Base-by-base conservation (phyloP, 441 rosid genomes). In the Populus hybrid region DNA sequence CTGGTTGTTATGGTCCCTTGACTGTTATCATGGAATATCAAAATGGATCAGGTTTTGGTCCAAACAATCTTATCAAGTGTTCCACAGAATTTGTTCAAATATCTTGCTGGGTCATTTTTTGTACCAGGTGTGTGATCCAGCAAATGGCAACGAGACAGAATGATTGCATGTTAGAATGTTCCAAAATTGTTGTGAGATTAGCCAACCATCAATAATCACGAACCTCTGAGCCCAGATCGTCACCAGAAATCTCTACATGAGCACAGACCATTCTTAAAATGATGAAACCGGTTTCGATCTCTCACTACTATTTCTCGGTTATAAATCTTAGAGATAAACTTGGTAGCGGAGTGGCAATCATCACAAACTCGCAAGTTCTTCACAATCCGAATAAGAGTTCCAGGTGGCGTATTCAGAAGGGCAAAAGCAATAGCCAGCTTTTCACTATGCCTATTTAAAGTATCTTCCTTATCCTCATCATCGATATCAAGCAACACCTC, bases 341-440 rank as follows among this genome's bases (percentile, higher is more conserved):
- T 87, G 16, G 86, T 80, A 64, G 89, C 88, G 74, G 88, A 80
- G 74, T 88, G 90, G 53, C 90, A 89, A 79, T 88, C 92, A 10
- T 24, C 75, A 74, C 92, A 89, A 84, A 89, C 88, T 40, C 92
- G 81, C 80, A 88, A 81, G 77, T 89, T 87, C 81, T 89, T 86
- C 76, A 86, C 88, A 76, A 87, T 86, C 69, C 90, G 84, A 59
- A 87, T 86, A 36, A 86, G 81, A 75, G 89, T 86, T 70, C 88
- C 86, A n/a, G 88, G 85, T 26, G 83, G 82, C 1, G 89, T 89
- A 75, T 80, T 87, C 33, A 89, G 42, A 79, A 89, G 88, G 31
- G 86, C 89, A 82, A 87, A 89, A 72, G 88, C 90, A 77, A 89
- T 86, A 28, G 89, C 92, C 79, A 89, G 76, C 78, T 87, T 87